Percentiles rank a stretch among this genome's conserved stretches.
Evolutionary conservation across 2,329 filamentous ascomycete species (phyloP).

Genomic region (Phoma sp.): DNA sequence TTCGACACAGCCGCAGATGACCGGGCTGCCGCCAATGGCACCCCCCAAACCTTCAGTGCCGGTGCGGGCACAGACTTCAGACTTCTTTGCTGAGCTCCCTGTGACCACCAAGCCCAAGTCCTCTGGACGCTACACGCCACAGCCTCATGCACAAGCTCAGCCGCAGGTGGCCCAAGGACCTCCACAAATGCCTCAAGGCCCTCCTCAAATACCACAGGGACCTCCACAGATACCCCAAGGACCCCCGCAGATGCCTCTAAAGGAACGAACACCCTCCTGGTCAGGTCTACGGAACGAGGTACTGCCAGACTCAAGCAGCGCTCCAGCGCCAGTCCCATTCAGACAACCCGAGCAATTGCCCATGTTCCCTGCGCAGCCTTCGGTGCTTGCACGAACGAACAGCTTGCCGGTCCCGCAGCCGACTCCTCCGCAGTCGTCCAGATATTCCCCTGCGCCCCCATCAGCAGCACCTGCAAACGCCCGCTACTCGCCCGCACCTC

Average conservation of each 20-base stretch:
- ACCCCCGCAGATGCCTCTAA: conserved; percentile 27
- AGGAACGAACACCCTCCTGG: conserved; percentile 46
- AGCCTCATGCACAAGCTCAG: conserved; percentile 36
- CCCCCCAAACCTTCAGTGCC: conserved; percentile 36
- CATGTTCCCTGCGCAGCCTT: conserved; percentile 44
- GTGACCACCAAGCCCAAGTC: conserved; percentile 50
- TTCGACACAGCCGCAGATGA: conserved; percentile 42
- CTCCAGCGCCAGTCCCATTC: conserved; percentile 36
- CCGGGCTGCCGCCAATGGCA: conserved; percentile 31
- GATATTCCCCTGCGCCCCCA: conserved; percentile 47
- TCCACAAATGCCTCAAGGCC: conserved; percentile 32
- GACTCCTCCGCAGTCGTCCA: conserved; percentile 33
- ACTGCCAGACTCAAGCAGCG: conserved; percentile 31
- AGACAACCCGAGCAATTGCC: conserved; percentile 52
- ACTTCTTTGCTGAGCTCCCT: conserved; percentile 59
- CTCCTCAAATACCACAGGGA: conserved; percentile 34
- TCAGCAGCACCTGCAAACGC: conserved; percentile 37
- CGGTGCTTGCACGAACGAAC: conserved; percentile 39
- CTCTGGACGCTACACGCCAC: conserved; percentile 50
- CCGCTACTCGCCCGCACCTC: conserved; percentile 53
- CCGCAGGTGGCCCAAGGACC: conserved; percentile 30
- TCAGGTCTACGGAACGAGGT: conserved; percentile 46
- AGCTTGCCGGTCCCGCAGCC: conserved; percentile 42
- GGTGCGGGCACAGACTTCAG: conserved; percentile 41
- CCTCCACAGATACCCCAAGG: conserved; percentile 26